Evolutionary conservation across 2,329 filamentous ascomycete genomes (phyloP).

Genomic region (Xylariaceae sp.): DNA sequence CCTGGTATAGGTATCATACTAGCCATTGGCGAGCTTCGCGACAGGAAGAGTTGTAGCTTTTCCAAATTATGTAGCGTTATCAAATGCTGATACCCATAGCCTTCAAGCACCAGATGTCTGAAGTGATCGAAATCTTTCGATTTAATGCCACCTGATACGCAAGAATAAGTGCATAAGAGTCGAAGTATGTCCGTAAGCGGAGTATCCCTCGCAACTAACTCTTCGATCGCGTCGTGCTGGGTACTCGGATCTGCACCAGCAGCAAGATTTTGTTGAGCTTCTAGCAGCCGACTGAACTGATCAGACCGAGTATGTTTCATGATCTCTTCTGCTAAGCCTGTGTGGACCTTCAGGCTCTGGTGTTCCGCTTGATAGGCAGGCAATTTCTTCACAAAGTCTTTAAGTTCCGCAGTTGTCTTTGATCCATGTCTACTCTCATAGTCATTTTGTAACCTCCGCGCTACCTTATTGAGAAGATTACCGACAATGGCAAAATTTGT

Average conservation of each 20-base stretch:
- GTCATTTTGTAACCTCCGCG: conserved; percentile 74
- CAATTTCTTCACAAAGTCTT: conserved; percentile 90
- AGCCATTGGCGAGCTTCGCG: conserved; percentile 70
- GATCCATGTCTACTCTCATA: conserved; percentile 83
- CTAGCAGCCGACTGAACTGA: conserved; percentile 78
- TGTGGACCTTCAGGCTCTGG: conserved; percentile 86
- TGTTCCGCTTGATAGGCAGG: conserved; percentile 91
- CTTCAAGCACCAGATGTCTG: conserved; percentile 79
- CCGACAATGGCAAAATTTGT: conserved; percentile 95
- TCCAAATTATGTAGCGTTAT: conserved; percentile 84
- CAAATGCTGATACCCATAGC: conserved; percentile 91
- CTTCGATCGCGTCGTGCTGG: conserved; percentile 86
- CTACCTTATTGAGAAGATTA: conserved; percentile 80
- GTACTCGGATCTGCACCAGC: conserved; percentile 83
- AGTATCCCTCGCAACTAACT: conserved; percentile 84
- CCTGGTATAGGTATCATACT: conserved; percentile 73
- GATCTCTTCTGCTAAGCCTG: conserved; percentile 87
- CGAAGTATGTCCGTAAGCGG: conserved; percentile 77
- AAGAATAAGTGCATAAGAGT: conserved; percentile 85
- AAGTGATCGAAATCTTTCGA: conserved; percentile 85
- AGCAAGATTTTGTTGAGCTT: conserved; percentile 93
- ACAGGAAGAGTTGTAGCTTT: conserved; percentile 79
- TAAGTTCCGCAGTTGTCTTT: conserved; percentile 84
- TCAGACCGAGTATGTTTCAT: conserved; percentile 89
- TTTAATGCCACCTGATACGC: conserved; percentile 81